These are phyloP conservation scores for Lentinula detonsa DNA, from an alignment of 768 basidiomycete species.

Conservation along the genomic window DNA sequence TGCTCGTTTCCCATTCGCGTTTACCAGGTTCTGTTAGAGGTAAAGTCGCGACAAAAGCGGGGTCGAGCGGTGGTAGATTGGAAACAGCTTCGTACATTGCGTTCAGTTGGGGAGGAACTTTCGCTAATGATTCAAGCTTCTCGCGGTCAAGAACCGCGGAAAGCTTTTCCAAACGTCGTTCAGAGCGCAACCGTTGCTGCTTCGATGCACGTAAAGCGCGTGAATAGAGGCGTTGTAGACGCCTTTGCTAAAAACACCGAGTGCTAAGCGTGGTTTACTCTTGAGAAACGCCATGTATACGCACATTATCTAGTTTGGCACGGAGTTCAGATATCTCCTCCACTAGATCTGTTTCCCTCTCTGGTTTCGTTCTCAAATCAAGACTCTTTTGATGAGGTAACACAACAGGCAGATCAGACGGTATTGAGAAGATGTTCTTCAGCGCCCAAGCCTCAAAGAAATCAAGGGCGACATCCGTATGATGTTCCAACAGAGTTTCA, in stretches of 20 bases:
- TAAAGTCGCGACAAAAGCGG: slow-evolving; percentile 29
- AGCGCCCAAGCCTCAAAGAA: slow-evolving; percentile 88
- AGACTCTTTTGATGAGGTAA: slow-evolving; percentile 72
- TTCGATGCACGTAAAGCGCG: slow-evolving; percentile 45
- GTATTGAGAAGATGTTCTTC: slow-evolving; percentile 81
- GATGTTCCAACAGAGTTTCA: slow-evolving; percentile 82
- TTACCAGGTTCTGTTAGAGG: slow-evolving; percentile 53
- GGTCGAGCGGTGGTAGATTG: slow-evolving; percentile 40
- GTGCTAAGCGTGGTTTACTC: slow-evolving; percentile 1
- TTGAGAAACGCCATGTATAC: slow-evolving; percentile 19
- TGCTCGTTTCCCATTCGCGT: slow-evolving; percentile 71
- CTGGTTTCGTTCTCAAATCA: slow-evolving; percentile 55
- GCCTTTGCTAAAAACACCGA: slow-evolving; percentile 50
- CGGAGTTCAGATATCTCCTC: slow-evolving; percentile 66
- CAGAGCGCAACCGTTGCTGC: slow-evolving; percentile 39
- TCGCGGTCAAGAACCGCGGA: slow-evolving; percentile 31
- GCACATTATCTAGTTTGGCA: slow-evolving; percentile 61
- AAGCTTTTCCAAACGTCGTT: slow-evolving; percentile 35
- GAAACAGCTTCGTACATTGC: slow-evolving; percentile 42
- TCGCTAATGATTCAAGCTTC: slow-evolving; percentile 32
- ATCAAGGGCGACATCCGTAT: slow-evolving; percentile 88
- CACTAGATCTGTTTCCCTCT: slow-evolving; percentile 54
- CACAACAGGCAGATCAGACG: slow-evolving; percentile 62
- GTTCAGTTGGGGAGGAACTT: slow-evolving; percentile 33
- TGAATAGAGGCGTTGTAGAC: slow-evolving; percentile 49